Percentiles rank a stretch among this genome's conserved stretches.
Evolutionary conservation across 441 rosid genomes (phyloP).

Genomic region (Arabidopsis hybrid): DNA sequence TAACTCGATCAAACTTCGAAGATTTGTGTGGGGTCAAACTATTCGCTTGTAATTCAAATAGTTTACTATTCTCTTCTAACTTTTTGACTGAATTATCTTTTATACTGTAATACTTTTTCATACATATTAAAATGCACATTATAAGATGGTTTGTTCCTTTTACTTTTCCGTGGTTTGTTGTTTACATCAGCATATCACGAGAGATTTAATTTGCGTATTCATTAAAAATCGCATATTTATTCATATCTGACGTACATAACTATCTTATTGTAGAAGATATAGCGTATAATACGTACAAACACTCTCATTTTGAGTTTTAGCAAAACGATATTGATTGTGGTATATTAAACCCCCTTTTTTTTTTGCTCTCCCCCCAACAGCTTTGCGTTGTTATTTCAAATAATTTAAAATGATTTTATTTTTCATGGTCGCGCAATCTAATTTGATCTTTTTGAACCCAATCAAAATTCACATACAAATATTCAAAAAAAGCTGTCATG

Average conservation of each 20-base stretch:
- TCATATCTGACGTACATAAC: neutral
- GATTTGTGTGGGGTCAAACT: slow-evolving; percentile 28
- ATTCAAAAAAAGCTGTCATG: neutral
- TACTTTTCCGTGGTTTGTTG: slow-evolving; percentile 56
- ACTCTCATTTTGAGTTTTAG: no score
- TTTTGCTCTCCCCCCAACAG: no score
- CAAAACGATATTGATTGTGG: neutral
- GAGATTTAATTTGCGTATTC: neutral
- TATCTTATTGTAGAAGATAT: no score
- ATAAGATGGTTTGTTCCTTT: slow-evolving; percentile 51
- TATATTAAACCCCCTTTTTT: neutral
- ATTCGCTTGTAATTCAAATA: slow-evolving; percentile 31
- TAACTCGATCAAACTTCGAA: slow-evolving; percentile 18
- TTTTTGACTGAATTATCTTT: neutral
- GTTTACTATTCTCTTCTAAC: slow-evolving; percentile 36
- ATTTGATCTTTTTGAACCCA: neutral
- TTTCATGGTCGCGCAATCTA: neutral
- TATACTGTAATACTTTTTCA: neutral
- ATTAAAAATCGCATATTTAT: neutral
- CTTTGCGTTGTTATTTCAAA: neutral
- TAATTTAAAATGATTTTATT: neutral
- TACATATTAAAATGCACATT: neutral
- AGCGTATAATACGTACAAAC: no score
- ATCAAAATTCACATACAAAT: neutral
- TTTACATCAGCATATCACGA: slow-evolving; percentile 22